Evolutionary conservation across 192 early-diverging fungal species (phyloP).

Genomic region (Entomortierella lignicola): DNA sequence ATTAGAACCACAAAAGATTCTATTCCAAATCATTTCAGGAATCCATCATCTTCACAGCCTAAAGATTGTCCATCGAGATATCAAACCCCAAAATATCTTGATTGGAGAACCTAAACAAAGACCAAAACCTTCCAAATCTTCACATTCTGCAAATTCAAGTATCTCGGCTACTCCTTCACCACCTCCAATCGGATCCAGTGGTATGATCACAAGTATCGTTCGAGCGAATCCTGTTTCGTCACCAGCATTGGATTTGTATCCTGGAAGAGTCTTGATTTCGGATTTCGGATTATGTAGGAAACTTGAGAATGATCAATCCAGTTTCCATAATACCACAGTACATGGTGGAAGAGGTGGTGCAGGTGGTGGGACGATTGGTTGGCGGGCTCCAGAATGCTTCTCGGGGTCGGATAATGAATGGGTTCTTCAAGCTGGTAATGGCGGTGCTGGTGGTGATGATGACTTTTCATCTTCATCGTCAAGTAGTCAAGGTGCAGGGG

Average conservation of each 20-base stretch:
- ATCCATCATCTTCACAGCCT: conserved; percentile 90
- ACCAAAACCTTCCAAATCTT: conserved; percentile 45
- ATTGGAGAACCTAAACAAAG: conserved; percentile 72
- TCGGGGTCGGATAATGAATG: conserved; percentile 43
- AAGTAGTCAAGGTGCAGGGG: conserved; percentile 45
- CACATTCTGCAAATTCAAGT: background rate
- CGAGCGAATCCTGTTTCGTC: conserved; percentile 23
- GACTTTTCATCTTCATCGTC: conserved; percentile 50
- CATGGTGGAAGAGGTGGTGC: conserved; percentile 59
- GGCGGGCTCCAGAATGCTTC: conserved; percentile 93
- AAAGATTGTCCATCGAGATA: conserved; percentile 98
- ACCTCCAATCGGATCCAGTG: conserved; percentile 37
- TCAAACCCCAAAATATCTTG: conserved; percentile 97
- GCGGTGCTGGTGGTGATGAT: background rate
- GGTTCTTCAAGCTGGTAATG: background rate
- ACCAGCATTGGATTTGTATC: conserved; percentile 29
- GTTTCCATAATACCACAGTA: conserved; percentile 91
- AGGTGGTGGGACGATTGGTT: conserved; percentile 91
- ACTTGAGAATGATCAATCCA: conserved; percentile 92
- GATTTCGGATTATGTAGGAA: conserved; percentile 98
- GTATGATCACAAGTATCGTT: conserved; percentile 41
- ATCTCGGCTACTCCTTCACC: conserved; percentile 8
- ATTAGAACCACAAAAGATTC: conserved; percentile 72
- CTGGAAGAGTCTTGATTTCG: conserved; percentile 86
- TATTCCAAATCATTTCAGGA: conserved; percentile 89